Conservation (phyloP, 306 rosid genomes). For the Malus sieversii region DNA sequence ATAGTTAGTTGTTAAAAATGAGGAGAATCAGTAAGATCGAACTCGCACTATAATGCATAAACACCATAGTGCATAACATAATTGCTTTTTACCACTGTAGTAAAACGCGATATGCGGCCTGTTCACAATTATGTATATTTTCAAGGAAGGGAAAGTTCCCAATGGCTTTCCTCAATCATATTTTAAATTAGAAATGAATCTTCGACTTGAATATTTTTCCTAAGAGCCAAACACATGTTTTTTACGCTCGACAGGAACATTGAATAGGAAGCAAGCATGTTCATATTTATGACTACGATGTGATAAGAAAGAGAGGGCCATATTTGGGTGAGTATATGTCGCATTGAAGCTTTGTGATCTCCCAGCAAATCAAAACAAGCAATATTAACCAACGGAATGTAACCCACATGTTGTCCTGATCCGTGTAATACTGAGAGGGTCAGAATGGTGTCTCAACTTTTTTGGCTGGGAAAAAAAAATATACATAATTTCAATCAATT, state of each 20-base stretch:
- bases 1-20: no score
- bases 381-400: background rate
- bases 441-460: background rate
- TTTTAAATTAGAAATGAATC: background rate
- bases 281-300: background rate
- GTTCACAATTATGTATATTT: background rate
- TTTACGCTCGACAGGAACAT: background rate
- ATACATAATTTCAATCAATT: no score
- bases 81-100: no score
- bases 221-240: background rate
- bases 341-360: constrained; percentile 1
- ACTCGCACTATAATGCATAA: no score
- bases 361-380: background rate
- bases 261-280: background rate
- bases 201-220: background rate
- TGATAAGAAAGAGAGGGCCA: background rate
- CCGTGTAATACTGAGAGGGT: constrained; percentile 16
- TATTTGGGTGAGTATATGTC: background rate
- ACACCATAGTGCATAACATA: no score
- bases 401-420: constrained; percentile 18
- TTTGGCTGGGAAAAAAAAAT: no score
- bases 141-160: constrained; percentile 20
- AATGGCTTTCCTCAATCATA: constrained; percentile 18
- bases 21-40: no score
- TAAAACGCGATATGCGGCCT: no score